Evolutionary conservation across 139 green algal genomes (phyloP), one percentile per base, ranked within the genome.

Genomic region (Micromonas pusilla): DNA sequence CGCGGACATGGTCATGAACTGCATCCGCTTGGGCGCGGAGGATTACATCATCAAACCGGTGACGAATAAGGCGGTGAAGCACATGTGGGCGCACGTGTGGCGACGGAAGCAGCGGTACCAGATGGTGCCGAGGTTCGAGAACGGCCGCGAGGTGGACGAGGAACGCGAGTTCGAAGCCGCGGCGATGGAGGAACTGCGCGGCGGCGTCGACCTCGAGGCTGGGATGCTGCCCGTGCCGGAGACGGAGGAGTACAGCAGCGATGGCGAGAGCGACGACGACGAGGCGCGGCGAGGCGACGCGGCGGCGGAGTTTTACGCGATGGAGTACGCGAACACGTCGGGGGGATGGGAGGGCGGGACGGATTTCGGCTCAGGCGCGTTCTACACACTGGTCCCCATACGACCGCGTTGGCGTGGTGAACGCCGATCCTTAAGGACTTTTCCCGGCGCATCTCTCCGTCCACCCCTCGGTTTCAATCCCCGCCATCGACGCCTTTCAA

Each of bases 11-110:
- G 90, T 97, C 72, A 89, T 89, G 54, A 80, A 92, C 71, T 94
- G 90, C 73, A 91, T 97, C 53, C 83, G 78, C 9, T 72, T 76
- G 3, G 92, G 93, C 0, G 93, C 93, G 4, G 93, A 96, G 77
- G 93, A 97, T 73, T 97, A 96, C 66, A 82, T 97, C 38, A 79
- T 97, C 19, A 97, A 97, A 82, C 93, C 93, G 0, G 87, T 97
- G 1, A 97, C 90, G 0, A 87, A 86, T 37, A 96, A 96, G 82
- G 91, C 96, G 81, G 86, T 97, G 28, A 86, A 92, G 78, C 87
- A 92, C 78, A 90, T 93, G 30, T 97, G 93, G 91, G 88, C 91
- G 85, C 92, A 97, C 79, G 91, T 96, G 25, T 91, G 90, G 85
- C 87, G 88, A 38, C 83, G 90, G 16, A 37, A 70, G 34, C 62